phyloP scores from a whole-genome alignment of 2,329 filamentous ascomycete species.

The Chrysoporthe puriensis region DNA sequence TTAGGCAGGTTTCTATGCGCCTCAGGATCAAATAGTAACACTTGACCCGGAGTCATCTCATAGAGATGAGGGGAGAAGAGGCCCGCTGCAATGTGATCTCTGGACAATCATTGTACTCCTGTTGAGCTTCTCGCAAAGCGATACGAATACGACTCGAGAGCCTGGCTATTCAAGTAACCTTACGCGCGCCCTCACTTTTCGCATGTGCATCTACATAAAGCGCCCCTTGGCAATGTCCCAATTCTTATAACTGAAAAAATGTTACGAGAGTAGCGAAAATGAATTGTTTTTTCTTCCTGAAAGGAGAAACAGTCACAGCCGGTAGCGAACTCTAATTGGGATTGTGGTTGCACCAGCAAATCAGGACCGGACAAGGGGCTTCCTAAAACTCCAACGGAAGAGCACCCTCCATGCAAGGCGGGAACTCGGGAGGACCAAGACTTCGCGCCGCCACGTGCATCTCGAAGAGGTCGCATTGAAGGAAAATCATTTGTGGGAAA shows the following conservation, averaged over 20 bases:
- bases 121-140: too few species aligned
- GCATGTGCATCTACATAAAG: neutral
- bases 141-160: neutral
- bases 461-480: neutral
- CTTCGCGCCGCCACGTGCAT: neutral
- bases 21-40: neutral
- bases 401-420: conserved; percentile 21
- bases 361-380: neutral
- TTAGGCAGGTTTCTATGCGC: neutral
- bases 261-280: neutral
- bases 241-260: neutral
- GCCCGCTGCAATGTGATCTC: too few species aligned
- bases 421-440: conserved; percentile 17
- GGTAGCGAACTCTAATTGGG: neutral
- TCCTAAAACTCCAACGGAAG: conserved; percentile 21
- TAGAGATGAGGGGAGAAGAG: neutral
- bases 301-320: neutral
- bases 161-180: neutral
- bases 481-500: conserved; percentile 29
- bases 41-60: neutral
- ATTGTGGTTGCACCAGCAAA: neutral
- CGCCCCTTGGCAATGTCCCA: neutral
- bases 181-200: neutral
- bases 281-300: neutral
- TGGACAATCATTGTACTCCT: too few species aligned